Evolutionary conservation across 495 filamentous ascomycete genomes (phyloP), one percentile per base, ranked within the genome.

Genomic region (Apodospora peruviana): DNA sequence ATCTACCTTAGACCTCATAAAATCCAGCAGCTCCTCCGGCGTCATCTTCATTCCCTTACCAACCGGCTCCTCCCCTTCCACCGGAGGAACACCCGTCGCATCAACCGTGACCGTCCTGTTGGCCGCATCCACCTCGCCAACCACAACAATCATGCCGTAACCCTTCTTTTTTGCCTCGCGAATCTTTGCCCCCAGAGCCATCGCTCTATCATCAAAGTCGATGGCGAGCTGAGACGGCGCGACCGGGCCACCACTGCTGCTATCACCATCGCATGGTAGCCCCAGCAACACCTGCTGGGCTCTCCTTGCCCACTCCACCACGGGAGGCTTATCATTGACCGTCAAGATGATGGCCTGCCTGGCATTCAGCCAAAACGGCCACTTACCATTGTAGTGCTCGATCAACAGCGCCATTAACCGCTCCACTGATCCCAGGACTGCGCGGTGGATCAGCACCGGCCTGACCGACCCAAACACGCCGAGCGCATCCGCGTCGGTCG

Each of bases 361-460:
- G 2, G 91, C 91, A 36, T 87, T 90, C 22, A 96, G 70, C 91
- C 91, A 96, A 64, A 95, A 91, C 4, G 91, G 91, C 83, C 87
- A 94, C 46, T 76, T 80, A 2, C 90, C 89, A 19, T 81, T 74
- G 56, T 91, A 85, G 40, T 89, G 83, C 66, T 95, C 91, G 46
- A 95, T 91, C 27, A 95, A 67, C 23, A 96, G 67, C 9, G 91
- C 90, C 70, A 95, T 81, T 48, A 95, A 84, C 18, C 91, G 76
- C 67, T 96, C 91, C 17, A 95, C 69, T 1, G 87, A 91, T 12
- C 91, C 91, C 41, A 95, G 75, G 29, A 95, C 85, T 10, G 91
- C 91, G 27, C 91, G 83, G 60, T 96, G 91, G 48, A 96, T 83
- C 48, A 96, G 74, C 24, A 95, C 88, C 11, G 91, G 91, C 5